Conservation (phyloP, 1,139 yeast genomes). For the Candida neerlandica region DNA sequence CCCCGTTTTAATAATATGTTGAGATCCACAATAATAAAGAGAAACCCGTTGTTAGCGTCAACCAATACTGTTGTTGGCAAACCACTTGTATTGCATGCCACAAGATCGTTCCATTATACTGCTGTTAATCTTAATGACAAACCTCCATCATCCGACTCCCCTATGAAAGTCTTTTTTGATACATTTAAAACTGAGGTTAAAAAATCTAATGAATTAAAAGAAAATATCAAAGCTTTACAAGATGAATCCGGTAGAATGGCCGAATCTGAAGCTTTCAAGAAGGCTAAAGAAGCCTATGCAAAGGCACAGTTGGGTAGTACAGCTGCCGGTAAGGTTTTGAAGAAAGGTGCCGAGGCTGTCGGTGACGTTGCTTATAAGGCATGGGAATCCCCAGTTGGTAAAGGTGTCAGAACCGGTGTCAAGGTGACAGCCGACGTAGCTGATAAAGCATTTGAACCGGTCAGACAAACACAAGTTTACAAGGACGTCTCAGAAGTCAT, state of each 20-base stretch:
- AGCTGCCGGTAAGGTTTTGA: slow-evolving; percentile 81
- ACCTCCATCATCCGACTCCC: slow-evolving; percentile 54
- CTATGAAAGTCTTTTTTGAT: slow-evolving; percentile 89
- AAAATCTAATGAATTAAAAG: slow-evolving; percentile 86
- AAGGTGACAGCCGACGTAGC: slow-evolving; percentile 77
- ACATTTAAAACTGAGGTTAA: slow-evolving; percentile 91
- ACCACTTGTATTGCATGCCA: slow-evolving; percentile 1
- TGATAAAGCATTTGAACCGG: slow-evolving; percentile 91
- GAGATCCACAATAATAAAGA: slow-evolving; percentile 11
- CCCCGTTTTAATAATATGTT: slow-evolving; percentile 6
- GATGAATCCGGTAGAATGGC: slow-evolving; percentile 96
- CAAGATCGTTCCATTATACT: slow-evolving; percentile 16
- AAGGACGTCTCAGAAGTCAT: slow-evolving; percentile 87
- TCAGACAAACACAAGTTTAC: slow-evolving; percentile 85
- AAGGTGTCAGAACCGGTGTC: slow-evolving; percentile 82
- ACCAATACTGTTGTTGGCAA: slow-evolving; percentile 1
- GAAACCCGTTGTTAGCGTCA: slow-evolving; percentile 3
- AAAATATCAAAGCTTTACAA: slow-evolving; percentile 90
- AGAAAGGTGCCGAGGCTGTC: slow-evolving; percentile 91
- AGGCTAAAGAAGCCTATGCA: slow-evolving; percentile 91
- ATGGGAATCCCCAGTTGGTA: slow-evolving; percentile 95
- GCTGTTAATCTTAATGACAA: slow-evolving; percentile 21
- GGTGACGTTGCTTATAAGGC: slow-evolving; percentile 90
- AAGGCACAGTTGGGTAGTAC: slow-evolving; percentile 79
- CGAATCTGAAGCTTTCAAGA: slow-evolving; percentile 90